phyloP scores from a whole-genome alignment of 768 basidiomycete species.

The Suillus paluster region DNA sequence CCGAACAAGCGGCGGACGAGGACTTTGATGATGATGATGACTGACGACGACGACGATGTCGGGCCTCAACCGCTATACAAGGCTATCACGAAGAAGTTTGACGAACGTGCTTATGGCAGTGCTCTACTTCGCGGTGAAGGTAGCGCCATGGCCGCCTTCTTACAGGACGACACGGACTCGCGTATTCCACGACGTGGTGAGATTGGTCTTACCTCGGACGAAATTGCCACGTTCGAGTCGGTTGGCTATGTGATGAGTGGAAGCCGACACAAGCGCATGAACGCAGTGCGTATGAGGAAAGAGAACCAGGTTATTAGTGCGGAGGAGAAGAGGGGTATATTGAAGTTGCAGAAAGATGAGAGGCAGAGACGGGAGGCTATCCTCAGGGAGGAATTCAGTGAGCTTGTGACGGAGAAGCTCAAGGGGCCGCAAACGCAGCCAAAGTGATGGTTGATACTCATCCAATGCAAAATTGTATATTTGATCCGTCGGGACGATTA shows the following conservation, averaged over 20 bases:
- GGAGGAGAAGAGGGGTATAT: constrained; percentile 95
- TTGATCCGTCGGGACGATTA: neutral
- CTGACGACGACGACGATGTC: no score
- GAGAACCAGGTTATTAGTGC: constrained; percentile 99
- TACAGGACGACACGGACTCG: constrained; percentile 77
- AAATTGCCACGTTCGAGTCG: constrained; percentile 86
- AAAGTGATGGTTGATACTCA: constrained; percentile 2
- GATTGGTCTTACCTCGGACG: constrained; percentile 87
- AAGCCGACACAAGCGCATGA: constrained; percentile 94
- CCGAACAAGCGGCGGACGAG: constrained; percentile 33
- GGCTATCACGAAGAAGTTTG: constrained; percentile 54
- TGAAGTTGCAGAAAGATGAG: constrained; percentile 95
- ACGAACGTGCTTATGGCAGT: constrained; percentile 88
- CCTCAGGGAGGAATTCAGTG: constrained; percentile 87
- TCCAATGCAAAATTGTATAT: neutral
- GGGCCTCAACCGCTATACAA: constrained; percentile 76
- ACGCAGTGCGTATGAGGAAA: constrained; percentile 97
- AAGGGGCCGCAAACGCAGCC: constrained; percentile 49
- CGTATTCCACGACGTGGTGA: constrained; percentile 99
- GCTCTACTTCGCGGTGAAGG: constrained; percentile 94
- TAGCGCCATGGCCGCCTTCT: constrained; percentile 96
- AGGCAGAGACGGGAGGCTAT: constrained; percentile 88
- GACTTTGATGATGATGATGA: constrained; percentile 64
- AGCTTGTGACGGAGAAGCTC: constrained; percentile 77
- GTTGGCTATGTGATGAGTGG: constrained; percentile 99